phyloP scores from a whole-genome alignment of 2,329 filamentous ascomycete genomes.

The Hypoxylon sp. region DNA sequence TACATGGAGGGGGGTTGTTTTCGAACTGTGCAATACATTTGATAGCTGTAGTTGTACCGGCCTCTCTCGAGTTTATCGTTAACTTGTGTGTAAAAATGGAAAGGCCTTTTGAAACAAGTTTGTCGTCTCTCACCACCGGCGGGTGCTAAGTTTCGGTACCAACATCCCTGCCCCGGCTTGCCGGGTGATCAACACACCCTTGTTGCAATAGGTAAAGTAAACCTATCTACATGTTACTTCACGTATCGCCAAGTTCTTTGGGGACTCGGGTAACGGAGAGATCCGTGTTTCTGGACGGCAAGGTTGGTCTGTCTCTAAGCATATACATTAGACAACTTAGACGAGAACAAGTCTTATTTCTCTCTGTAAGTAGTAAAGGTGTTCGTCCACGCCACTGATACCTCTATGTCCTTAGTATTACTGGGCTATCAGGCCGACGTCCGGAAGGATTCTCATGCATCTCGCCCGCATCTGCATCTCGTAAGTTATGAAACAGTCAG shows the following conservation, averaged over 20 bases:
- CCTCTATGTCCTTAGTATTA: constrained; percentile 6
- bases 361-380: constrained; percentile 27
- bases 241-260: constrained; percentile 10
- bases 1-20: constrained; percentile 3
- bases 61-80: neutral
- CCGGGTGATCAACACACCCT: constrained; percentile 23
- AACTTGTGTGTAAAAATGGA: neutral
- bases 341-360: neutral
- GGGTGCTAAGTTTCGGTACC: constrained; percentile 3
- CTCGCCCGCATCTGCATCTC: constrained; percentile 11
- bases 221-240: constrained; percentile 6
- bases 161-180: constrained; percentile 15
- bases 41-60: constrained; percentile 4
- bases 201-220: constrained; percentile 3
- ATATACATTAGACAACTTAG: constrained; percentile 13
- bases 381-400: constrained; percentile 9
- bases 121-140: constrained; percentile 3
- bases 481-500: constrained; percentile 28
- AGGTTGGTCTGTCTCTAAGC: constrained; percentile 24
- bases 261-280: constrained; percentile 19
- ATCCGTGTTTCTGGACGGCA: constrained; percentile 18
- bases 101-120: constrained; percentile 27
- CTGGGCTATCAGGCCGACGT: constrained; percentile 5
- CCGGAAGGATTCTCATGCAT: constrained; percentile 19
- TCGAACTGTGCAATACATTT: neutral